Base-by-base conservation (phyloP, 495 filamentous ascomycete genomes). In the Aspergillus homomorphus region DNA sequence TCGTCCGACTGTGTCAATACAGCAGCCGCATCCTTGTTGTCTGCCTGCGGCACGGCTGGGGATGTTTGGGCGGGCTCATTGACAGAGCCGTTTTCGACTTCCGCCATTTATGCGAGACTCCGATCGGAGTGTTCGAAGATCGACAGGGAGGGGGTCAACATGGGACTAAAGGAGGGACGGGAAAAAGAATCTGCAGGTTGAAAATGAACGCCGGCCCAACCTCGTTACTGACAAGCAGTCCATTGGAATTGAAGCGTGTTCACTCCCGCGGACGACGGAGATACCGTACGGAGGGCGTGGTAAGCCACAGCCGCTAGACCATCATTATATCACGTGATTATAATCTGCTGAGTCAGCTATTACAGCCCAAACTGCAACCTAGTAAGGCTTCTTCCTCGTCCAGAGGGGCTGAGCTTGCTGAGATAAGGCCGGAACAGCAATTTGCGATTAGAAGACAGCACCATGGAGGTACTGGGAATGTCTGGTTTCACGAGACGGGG, bases 41-140 rank as follows among this genome's bases (percentile, higher is more conserved):
- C 68, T 68, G 66, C 61, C 62, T 74, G 66, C 56, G 67, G 58
- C 30, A 62, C 54, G 48, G 62, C 46, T 22, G 61, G 51, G 55
- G 71, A 43, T 69, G 62, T 62, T 62, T 72, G 66, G 69, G 68
- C 60, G 63, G 62, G 66, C 62, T 68, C 66, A 56, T 64, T 63
- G 52, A 54, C 64, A 57, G 70, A 68, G 71, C 73, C 73, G 60
- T 69, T 62, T 56, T 74, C 73, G 59, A 73, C 72, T 65, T 78
- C 77, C 68, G 73, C 77, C 77, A 79, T 79, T 63, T 71, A 65
- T 68, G 67, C 66, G 58, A 66, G 67, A 73, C 73, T 72, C 69
- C 70, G 64, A 63, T 58, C 67, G 70, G 66, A 72, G 68, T 59
- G 56, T 62, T 65, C 46, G 48, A 64, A 63, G 64, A 48, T 64